These are phyloP conservation scores for Vigna unguiculata DNA, from an alignment of 306 rosid genomes.

Conservation along the genomic window DNA sequence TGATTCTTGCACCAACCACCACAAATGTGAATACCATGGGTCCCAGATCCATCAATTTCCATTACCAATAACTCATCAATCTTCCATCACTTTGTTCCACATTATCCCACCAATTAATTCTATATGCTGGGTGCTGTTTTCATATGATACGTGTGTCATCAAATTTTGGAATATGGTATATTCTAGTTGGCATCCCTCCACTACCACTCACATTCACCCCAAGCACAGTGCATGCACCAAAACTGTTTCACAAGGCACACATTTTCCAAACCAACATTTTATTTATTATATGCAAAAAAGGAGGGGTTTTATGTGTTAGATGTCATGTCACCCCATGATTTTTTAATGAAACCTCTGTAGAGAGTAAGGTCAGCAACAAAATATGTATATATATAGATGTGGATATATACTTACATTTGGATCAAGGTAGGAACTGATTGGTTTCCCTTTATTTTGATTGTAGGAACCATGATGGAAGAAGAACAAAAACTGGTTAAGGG, in stretches of 20 bases:
- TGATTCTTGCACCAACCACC: constrained; percentile 9
- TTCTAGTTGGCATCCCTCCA: constrained; percentile 24
- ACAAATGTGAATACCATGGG: not conserved
- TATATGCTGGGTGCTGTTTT: not conserved
- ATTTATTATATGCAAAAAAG: not conserved
- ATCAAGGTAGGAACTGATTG: constrained; percentile 12
- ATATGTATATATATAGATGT: constrained; percentile 21
- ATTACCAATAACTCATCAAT: constrained; percentile 23
- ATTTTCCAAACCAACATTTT: not conserved
- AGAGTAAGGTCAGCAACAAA: constrained; percentile 14
- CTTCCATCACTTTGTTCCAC: constrained; percentile 22
- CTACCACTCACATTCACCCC: constrained; percentile 1
- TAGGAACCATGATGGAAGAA: constrained; percentile 40
- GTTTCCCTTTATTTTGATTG: not conserved
- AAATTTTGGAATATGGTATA: not conserved
- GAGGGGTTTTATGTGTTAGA: not conserved
- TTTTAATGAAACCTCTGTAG: not conserved
- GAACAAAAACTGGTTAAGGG: constrained; percentile 33
- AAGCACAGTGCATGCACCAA: constrained; percentile 25
- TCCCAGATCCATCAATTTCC: constrained; percentile 29
- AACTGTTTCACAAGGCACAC: not conserved
- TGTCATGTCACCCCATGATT: not conserved
- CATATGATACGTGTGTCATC: not conserved
- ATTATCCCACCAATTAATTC: constrained; percentile 11
- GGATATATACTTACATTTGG: constrained; percentile 2